These are phyloP conservation scores for Digitaria exilis DNA, from an alignment of 202 grass and related monocot species.

Conservation along the genomic window DNA sequence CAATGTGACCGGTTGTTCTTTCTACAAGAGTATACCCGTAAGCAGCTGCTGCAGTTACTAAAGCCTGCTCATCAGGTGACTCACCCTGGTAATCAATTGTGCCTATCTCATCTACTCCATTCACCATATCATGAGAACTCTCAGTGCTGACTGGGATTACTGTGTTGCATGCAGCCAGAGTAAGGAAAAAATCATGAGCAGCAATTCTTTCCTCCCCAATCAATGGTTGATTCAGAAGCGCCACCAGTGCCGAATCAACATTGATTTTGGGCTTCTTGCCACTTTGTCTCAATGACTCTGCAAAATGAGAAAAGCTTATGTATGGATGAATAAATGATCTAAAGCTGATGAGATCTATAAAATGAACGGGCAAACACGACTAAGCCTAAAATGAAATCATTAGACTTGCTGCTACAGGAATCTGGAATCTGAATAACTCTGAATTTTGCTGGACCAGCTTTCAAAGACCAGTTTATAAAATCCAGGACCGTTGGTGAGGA, in stretches of 20 bases:
- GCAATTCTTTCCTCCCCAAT: slow-evolving; percentile 80
- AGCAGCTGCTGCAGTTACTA: slow-evolving; percentile 85
- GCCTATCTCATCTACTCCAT: slow-evolving; percentile 50
- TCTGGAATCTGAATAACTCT: background rate
- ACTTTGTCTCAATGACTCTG: slow-evolving; percentile 59
- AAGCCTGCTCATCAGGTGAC: slow-evolving; percentile 96
- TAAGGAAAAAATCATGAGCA: slow-evolving; percentile 97
- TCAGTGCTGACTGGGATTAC: slow-evolving; percentile 83
- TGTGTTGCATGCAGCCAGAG: slow-evolving; percentile 96
- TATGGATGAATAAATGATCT: slow-evolving; percentile 30
- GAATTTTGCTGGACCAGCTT: background rate
- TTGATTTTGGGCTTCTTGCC: slow-evolving; percentile 48
- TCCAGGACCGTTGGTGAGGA: background rate
- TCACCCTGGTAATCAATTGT: slow-evolving; percentile 94
- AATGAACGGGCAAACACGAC: slow-evolving; percentile 15
- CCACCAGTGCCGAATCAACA: slow-evolving; percentile 64
- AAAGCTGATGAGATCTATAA: slow-evolving; percentile 2
- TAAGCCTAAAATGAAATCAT: background rate
- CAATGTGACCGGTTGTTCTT: slow-evolving; percentile 90
- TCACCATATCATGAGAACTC: slow-evolving; percentile 31
- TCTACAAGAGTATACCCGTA: slow-evolving; percentile 90
- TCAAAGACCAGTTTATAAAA: background rate
- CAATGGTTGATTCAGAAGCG: slow-evolving; percentile 72
- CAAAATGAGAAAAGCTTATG: slow-evolving; percentile 37
- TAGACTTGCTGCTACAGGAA: background rate